Conservation (phyloP, 2,329 filamentous ascomycete species). For the Myriosclerotinia scirpicola region DNA sequence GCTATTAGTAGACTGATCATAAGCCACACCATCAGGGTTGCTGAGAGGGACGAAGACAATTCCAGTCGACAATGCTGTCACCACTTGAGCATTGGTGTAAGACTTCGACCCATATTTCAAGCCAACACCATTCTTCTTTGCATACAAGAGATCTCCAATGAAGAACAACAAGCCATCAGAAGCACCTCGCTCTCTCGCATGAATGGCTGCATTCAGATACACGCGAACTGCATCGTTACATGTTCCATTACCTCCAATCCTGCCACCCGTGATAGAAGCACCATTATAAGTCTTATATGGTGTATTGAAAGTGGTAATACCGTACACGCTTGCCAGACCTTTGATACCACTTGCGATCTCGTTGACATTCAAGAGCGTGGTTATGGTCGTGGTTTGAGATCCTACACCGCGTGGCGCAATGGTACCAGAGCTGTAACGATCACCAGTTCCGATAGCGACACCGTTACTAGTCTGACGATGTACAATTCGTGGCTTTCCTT, state of each 20-base stretch:
- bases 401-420: slow-evolving; percentile 47
- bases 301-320: slow-evolving; percentile 44
- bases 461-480: slow-evolving; percentile 30
- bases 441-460: slow-evolving; percentile 46
- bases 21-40: slow-evolving; percentile 54
- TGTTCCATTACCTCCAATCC: slow-evolving; percentile 47
- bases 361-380: slow-evolving; percentile 45
- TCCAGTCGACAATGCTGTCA: slow-evolving; percentile 51
- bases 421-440: slow-evolving; percentile 45
- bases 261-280: slow-evolving; percentile 43
- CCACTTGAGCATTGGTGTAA: slow-evolving; percentile 54
- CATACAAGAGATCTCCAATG: slow-evolving; percentile 56
- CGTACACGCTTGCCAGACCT: slow-evolving; percentile 45
- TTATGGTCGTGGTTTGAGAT: slow-evolving; percentile 42
- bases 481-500: slow-evolving; percentile 27
- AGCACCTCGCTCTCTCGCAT: slow-evolving; percentile 58
- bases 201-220: slow-evolving; percentile 54
- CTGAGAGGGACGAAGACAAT: slow-evolving; percentile 54
- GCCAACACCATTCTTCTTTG: slow-evolving; percentile 50
- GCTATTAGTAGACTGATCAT: slow-evolving; percentile 50
- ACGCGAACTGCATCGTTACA: slow-evolving; percentile 48
- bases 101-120: slow-evolving; percentile 52
- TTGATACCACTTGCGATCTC: slow-evolving; percentile 46
- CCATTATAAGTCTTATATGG: slow-evolving; percentile 48
- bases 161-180: slow-evolving; percentile 59